A percentile compares a stretch with the other conserved stretches of the same genome.
Conservation (phyloP, 1,139 yeast genomes). For the Pneumocystis sp. region DNA sequence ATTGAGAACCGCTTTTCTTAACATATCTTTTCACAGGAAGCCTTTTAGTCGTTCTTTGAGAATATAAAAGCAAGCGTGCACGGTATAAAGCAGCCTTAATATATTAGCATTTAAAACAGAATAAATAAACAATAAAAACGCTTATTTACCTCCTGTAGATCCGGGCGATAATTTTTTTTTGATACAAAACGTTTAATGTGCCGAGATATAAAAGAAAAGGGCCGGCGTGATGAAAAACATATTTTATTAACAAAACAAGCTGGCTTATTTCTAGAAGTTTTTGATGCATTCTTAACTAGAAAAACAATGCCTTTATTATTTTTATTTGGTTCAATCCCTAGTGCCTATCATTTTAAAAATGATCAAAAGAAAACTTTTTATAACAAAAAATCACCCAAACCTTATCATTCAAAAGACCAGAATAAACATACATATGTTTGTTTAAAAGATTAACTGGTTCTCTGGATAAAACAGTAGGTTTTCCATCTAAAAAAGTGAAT, state of each 20-base stretch:
- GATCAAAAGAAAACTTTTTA: background rate
- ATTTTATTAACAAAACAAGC: background rate
- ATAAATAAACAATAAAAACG: background rate
- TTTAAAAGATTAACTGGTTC: slow-evolving; percentile 37
- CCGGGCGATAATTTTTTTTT: background rate
- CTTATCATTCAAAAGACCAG: slow-evolving; percentile 27
- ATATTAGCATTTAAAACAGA: background rate
- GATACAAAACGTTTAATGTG: background rate
- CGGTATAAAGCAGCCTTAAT: slow-evolving; percentile 13
- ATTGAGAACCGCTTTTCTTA: slow-evolving; percentile 7
- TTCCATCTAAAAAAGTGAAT: background rate
- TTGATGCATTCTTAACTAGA: background rate
- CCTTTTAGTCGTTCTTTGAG: slow-evolving; percentile 11
- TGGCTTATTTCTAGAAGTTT: background rate
- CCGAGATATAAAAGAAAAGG: background rate
- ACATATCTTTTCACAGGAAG: slow-evolving; percentile 13
- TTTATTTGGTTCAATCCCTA: background rate
- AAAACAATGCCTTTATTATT: background rate
- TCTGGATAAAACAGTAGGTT: slow-evolving; percentile 31
- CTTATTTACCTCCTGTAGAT: background rate
- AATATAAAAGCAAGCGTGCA: slow-evolving; percentile 12
- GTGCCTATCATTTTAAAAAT: background rate
- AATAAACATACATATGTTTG: slow-evolving; percentile 31
- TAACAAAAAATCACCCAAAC: background rate
- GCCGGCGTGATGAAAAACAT: background rate